Conservation (phyloP, 495 filamentous ascomycete genomes). For the Aspergillus bertholletiae region DNA sequence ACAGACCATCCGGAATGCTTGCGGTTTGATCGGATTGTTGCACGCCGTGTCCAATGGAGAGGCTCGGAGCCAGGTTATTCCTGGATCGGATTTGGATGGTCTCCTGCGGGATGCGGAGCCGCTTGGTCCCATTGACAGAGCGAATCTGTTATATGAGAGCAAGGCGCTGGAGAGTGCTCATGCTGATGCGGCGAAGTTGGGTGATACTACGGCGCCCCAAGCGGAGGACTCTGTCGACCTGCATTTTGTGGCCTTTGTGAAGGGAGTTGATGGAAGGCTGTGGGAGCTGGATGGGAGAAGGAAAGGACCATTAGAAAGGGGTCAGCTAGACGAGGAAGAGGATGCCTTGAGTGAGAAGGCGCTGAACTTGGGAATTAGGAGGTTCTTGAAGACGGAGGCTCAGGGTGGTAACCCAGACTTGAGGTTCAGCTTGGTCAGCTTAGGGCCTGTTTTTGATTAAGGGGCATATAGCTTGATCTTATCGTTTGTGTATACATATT, state of each 20-base stretch:
- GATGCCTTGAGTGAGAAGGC: conserved; percentile 68
- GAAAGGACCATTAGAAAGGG: conserved; percentile 65
- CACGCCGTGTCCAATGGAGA: conserved; percentile 69
- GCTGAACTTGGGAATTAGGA: conserved; percentile 52
- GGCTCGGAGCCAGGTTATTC: conserved; percentile 37
- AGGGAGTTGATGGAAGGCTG: conserved; percentile 61
- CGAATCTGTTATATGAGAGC: conserved; percentile 69
- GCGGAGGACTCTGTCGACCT: conserved; percentile 66
- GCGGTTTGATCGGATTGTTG: conserved; percentile 78
- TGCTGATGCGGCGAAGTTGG: conserved; percentile 62
- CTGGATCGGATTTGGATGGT: conserved; percentile 43
- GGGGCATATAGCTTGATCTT: neutral
- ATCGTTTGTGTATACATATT: neutral
- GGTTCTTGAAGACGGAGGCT: conserved; percentile 61
- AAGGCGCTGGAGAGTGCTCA: conserved; percentile 69
- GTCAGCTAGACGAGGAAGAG: conserved; percentile 50
- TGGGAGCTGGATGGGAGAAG: conserved; percentile 85
- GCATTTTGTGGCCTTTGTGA: conserved; percentile 87
- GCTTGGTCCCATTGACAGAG: conserved; percentile 51
- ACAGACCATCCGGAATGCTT: conserved; percentile 86
- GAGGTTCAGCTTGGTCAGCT: conserved; percentile 70
- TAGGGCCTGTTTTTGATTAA: conserved; percentile 63
- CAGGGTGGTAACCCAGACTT: conserved; percentile 58
- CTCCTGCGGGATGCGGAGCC: conserved; percentile 44
- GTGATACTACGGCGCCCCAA: conserved; percentile 68